Evolutionary conservation across 805 yeast species (phyloP).

Genomic region (Candida rishiriensis): DNA sequence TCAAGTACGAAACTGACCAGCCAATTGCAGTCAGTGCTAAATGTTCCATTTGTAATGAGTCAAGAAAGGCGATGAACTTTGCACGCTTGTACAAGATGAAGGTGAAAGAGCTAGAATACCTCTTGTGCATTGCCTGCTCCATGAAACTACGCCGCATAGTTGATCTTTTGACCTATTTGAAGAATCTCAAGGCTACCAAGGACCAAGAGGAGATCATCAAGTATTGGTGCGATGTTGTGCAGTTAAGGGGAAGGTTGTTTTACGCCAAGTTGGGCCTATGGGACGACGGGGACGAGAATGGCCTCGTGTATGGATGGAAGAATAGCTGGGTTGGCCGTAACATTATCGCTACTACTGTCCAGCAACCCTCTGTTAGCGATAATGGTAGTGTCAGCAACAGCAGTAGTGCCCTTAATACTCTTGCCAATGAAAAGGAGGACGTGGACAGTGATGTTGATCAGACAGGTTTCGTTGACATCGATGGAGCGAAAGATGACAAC

Average conservation of each 20-base stretch:
- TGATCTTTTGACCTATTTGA: slow-evolving; percentile 73
- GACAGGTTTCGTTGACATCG: slow-evolving; percentile 6
- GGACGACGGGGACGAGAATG: slow-evolving; percentile 40
- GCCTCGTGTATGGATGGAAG: slow-evolving; percentile 31
- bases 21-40: slow-evolving; percentile 74
- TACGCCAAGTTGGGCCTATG: slow-evolving; percentile 84
- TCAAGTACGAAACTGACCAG: slow-evolving; percentile 35
- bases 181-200: slow-evolving; percentile 35
- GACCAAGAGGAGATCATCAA: slow-evolving; percentile 35
- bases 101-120: slow-evolving; percentile 40
- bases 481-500: background rate
- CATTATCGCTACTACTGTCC: background rate
- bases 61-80: slow-evolving; percentile 63
- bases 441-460: slow-evolving; percentile 7
- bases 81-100: slow-evolving; percentile 72
- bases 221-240: slow-evolving; percentile 61
- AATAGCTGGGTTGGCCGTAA: slow-evolving; percentile 25
- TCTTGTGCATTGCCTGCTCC: slow-evolving; percentile 80
- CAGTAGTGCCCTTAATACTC: background rate
- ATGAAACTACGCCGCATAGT: slow-evolving; percentile 75
- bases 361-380: background rate
- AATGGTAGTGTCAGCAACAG: background rate
- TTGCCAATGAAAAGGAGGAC: background rate
- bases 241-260: slow-evolving; percentile 67
- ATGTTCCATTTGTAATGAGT: slow-evolving; percentile 84